phyloP scores from a whole-genome alignment of 306 rosid species.

The Quercus alba region DNA sequence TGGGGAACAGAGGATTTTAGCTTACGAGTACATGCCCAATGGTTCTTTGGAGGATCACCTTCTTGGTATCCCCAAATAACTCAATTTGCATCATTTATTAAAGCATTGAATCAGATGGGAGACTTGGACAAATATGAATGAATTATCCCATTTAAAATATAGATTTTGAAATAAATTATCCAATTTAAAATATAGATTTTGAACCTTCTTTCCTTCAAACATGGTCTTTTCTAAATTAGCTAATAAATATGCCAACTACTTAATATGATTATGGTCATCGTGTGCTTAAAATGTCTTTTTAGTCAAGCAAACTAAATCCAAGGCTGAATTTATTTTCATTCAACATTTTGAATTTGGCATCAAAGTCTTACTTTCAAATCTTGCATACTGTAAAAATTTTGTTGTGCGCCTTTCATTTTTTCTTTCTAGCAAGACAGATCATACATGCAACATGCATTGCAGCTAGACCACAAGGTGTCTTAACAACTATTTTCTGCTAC shows the following conservation, averaged over 20 bases:
- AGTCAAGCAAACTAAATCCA: neutral
- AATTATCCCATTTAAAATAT: neutral
- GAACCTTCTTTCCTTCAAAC: no score
- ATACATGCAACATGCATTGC: no score
- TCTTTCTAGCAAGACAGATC: no score
- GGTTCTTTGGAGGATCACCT: conserved; percentile 95
- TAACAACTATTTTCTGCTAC: neutral
- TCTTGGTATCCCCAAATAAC: conserved; percentile 45
- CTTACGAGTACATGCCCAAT: conserved; percentile 75
- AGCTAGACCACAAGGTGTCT: neutral
- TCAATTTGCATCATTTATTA: neutral
- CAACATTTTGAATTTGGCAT: no score
- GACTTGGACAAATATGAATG: neutral
- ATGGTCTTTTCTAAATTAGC: no score
- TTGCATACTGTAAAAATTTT: neutral
- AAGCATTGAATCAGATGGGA: neutral
- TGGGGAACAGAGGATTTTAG: conserved; percentile 79
- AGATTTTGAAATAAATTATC: neutral
- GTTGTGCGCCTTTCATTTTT: neutral
- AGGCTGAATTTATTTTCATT: neutral
- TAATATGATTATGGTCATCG: neutral
- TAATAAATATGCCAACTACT: no score
- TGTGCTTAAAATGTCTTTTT: no score
- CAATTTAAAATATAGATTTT: no score
- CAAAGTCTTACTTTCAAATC: neutral